These are phyloP conservation scores for Solanum tarijense DNA, from an alignment of 257 asterid species.

Conservation along the genomic window DNA sequence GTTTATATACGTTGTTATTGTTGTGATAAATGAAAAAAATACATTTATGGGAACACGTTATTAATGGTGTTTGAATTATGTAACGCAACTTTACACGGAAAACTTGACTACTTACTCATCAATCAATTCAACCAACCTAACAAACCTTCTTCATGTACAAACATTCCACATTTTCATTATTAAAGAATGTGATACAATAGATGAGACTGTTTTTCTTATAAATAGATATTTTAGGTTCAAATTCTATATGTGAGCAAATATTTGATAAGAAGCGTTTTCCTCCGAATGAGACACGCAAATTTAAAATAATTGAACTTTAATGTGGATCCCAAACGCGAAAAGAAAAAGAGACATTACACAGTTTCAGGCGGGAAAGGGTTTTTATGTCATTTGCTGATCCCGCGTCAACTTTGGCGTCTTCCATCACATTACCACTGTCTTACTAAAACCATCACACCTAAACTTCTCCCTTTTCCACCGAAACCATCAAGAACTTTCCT, in stretches of 20 bases:
- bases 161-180: neutral
- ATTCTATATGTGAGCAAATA: no score
- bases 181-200: no score
- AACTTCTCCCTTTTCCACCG: neutral
- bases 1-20: neutral
- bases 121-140: neutral
- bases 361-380: neutral
- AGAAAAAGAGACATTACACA: no score
- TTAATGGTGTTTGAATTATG: neutral
- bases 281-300: no score
- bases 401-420: conserved; percentile 53
- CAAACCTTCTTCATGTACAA: neutral
- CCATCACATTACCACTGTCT: conserved; percentile 9
- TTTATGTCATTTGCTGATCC: conserved; percentile 27
- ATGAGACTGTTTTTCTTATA: fast-evolving
- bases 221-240: no score
- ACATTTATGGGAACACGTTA: neutral
- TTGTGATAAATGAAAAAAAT: neutral
- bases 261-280: fast-evolving
- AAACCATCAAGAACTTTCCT: conserved; percentile 51
- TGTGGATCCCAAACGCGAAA: fast-evolving
- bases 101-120: neutral
- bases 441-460: neutral
- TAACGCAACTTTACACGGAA: neutral
- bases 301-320: no score